Base-by-base conservation (phyloP, 192 early-diverging fungal species). In the Dissophora globulifera region DNA sequence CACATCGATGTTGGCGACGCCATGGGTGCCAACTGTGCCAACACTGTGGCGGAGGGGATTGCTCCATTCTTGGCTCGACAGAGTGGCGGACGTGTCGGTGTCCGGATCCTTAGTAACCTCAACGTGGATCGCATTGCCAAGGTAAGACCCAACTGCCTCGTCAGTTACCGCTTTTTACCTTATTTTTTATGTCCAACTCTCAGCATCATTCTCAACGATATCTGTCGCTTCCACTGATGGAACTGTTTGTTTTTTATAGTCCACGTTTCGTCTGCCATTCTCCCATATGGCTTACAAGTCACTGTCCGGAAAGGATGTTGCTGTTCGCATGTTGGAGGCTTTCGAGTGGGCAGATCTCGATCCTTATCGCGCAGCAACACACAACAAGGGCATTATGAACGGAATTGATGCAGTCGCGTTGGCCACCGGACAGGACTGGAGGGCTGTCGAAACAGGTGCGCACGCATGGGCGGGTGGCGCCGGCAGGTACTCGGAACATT, bases 351-450 rank as follows among this genome's bases (percentile, higher is more conserved):
- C 91, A 4, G 76, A 81, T 23, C 76, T 88, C 19, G 91, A 93
- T 50, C 87, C 86, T 27, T 93, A 83, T 61, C 83, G 91, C 16
- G 90, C 91, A 10, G 83, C 88, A 1, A 93, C 91, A 0, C 89
- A 93, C 60, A 93, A 93, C 82, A 93, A 93, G 69, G 91, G 91
- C 6, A 91, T 93, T 47, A 92, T 93, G 90, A 93, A 93, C 70
- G 91, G 91, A 4, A 87, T 93, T 52, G 91, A 93, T 66, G 89
- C 91, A 29, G 90, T 93, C 17, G 89, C 89, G 2, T 55, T 93
- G 38, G 91, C 91, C 5, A 87, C 89, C 4, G 91, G 91, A 1
- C 91, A 93, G 61, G 91, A 93, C 58, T 93, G 91, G 91, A 78
- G 91, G 23, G 91, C 91, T 6, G 83, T 93, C 67, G 91, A 91